Evolutionary conservation across 257 asterid species (phyloP).

Genomic region (Nicotiana undulata): DNA sequence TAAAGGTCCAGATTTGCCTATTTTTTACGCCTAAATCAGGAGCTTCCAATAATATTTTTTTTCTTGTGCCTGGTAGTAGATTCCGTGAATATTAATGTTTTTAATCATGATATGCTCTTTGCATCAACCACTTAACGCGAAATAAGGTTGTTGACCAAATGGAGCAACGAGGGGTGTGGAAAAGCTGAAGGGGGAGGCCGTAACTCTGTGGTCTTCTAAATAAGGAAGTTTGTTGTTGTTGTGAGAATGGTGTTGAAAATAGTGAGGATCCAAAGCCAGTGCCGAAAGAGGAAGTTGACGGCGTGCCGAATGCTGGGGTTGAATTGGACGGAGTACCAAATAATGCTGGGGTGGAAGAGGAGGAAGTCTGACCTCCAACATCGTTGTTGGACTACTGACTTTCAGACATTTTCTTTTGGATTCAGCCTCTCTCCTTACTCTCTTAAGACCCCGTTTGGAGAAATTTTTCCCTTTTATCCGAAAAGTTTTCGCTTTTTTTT

Average conservation of each 20-base stretch:
- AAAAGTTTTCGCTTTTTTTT: too few species aligned
- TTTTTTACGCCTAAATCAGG: not conserved
- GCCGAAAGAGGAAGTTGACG: slow-evolving; percentile 62
- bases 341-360: slow-evolving; percentile 24
- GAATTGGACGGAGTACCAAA: slow-evolving; percentile 27
- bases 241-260: slow-evolving; percentile 70
- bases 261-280: slow-evolving; percentile 58
- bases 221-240: slow-evolving; percentile 38
- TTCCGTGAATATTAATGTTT: not conserved
- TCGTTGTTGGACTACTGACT: not conserved
- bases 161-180: slow-evolving; percentile 37
- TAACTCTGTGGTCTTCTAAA: slow-evolving; percentile 59
- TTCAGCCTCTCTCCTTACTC: too few species aligned
- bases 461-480: too few species aligned
- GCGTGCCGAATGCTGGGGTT: slow-evolving; percentile 40
- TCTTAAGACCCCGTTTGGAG: too few species aligned
- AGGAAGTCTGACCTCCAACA: slow-evolving; percentile 54
- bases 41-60: not conserved
- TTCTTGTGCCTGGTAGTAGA: not conserved
- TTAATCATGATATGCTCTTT: not conserved
- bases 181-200: slow-evolving; percentile 40
- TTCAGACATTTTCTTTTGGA: too few species aligned
- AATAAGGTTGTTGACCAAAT: slow-evolving; percentile 29
- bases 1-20: not conserved
- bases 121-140: not conserved